Conservation (phyloP, 352 stramenopile species). For the Phytophthora melonis region DNA sequence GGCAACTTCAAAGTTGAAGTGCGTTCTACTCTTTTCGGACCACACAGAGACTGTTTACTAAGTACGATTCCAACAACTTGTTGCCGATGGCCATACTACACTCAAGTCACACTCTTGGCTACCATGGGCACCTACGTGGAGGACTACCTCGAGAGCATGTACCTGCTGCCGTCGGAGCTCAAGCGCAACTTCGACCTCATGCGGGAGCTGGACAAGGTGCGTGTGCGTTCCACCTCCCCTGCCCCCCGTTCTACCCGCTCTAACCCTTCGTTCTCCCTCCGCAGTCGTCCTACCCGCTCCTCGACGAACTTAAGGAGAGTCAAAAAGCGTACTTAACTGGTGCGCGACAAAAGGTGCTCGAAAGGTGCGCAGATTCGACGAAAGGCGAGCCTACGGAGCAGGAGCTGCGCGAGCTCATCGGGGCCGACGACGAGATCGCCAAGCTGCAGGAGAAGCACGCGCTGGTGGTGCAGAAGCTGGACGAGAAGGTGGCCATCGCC, state of each 20-base stretch:
- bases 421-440: conserved; percentile 55
- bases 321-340: conserved; percentile 73
- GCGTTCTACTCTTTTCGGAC: background rate
- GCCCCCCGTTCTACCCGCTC: conserved; percentile 6
- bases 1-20: conserved; percentile 11
- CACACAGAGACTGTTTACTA: background rate
- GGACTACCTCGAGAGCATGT: conserved; percentile 91
- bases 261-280: background rate
- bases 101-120: conserved; percentile 2
- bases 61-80: background rate
- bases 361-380: conserved; percentile 59
- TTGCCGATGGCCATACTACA: conserved; percentile 15
- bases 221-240: background rate
- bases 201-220: conserved; percentile 88
- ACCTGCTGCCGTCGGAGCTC: conserved; percentile 90
- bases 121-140: conserved; percentile 89
- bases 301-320: conserved; percentile 75
- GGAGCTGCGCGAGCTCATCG: conserved; percentile 76
- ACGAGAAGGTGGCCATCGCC: conserved; percentile 90
- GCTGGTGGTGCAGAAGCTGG: conserved; percentile 84
- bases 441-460: conserved; percentile 67
- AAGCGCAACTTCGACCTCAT: conserved; percentile 93
- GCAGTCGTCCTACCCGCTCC: conserved; percentile 78
- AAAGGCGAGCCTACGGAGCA: conserved; percentile 64
- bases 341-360: conserved; percentile 70